Base-by-base conservation (phyloP, 2,329 filamentous ascomycete species). In the Xylariaceae sp. region DNA sequence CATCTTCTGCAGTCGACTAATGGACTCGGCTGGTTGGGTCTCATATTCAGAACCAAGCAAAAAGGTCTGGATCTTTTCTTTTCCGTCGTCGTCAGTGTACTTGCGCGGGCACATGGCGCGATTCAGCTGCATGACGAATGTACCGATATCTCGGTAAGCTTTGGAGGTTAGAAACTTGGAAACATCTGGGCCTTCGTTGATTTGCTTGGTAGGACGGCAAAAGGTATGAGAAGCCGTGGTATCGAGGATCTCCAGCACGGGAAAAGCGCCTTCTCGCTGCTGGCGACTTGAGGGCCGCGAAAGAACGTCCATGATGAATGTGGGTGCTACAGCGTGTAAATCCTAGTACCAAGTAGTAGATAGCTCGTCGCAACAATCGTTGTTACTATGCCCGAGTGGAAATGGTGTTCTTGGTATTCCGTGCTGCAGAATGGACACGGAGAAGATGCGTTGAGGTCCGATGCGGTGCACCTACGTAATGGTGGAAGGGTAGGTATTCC, bases 71-170 rank as follows among this genome's bases (percentile, higher is more conserved):
- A 77, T 71, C 51, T 71, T 73, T 15, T 73, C 70, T 61, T 73
- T 72, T 56, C 73, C 68, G 65, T 74, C 68, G 17, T 73, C 72
- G 44, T 74, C 71, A 1, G 70, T 61, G 2, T 71, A 67, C 65
- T 81, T 86, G 17, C 84, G 79, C 0, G 93, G 92, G 65, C 93
- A 89, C 76, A 97, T 85, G 9, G 92, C 83, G 59, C 88, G 85
- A 73, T 96, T 97, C 53, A 99, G 85, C 75, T 97, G 94, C 65
- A 96, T 80, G 51, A 97, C 78, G 73, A 96, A 97, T 51, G 84
- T 82, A 73, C 90, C 88, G 56, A 99, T 89, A 71, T 97, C 91
- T 60, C 85, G 82, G 75, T 97, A 97, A 50, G 91, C 94, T 66
- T 83, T 84, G 53, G 90, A 92, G 7, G 81, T 82, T 56, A 96